phyloP scores from a whole-genome alignment of 2,329 filamentous ascomycete genomes.

The Fusarium solani-melongenae region DNA sequence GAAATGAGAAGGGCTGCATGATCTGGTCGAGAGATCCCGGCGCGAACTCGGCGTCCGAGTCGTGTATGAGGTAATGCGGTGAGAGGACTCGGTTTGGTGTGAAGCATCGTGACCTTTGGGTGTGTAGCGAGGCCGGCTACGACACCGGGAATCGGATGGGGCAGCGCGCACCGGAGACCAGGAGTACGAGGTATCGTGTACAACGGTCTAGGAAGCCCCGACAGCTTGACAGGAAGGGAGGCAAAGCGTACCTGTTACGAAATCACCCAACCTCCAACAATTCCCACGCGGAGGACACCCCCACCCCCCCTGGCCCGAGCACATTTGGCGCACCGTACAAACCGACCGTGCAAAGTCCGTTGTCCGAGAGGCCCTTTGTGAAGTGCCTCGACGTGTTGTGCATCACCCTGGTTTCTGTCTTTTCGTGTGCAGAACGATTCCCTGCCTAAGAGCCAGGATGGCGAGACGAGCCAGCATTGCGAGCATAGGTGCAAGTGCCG shows the following conservation, averaged over 20 bases:
- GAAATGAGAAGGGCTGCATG: conserved; percentile 39
- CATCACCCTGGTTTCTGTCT: conserved; percentile 37
- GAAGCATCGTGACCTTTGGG: conserved; percentile 41
- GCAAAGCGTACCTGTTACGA: conserved; percentile 40
- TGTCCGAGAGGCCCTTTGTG: conserved; percentile 24
- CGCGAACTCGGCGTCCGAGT: conserved; percentile 44
- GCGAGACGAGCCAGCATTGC: conserved; percentile 35
- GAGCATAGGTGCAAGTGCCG: conserved; percentile 42
- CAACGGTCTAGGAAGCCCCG: conserved; percentile 14
- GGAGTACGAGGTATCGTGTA: conserved; percentile 28
- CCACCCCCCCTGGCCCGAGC: conserved; percentile 28
- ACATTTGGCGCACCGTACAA: conserved; percentile 14
- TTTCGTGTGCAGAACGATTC: conserved; percentile 36
- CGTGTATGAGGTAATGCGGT: conserved; percentile 47
- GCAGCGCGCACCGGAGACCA: conserved; percentile 18
- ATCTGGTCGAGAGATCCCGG: conserved; percentile 42
- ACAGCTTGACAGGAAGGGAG: conserved; percentile 14
- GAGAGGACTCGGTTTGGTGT: conserved; percentile 43
- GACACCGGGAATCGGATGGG: conserved; percentile 39
- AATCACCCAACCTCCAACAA: conserved; percentile 40
- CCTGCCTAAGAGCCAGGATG: conserved; percentile 36
- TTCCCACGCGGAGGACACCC: conserved; percentile 29
- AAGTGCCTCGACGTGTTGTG: conserved; percentile 36
- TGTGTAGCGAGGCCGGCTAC: conserved; percentile 40
- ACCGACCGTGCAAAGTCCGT: conserved; percentile 33